Evolutionary conservation across 148 eudicot species (phyloP).

Genomic region (Vaccinium corymbosum): DNA sequence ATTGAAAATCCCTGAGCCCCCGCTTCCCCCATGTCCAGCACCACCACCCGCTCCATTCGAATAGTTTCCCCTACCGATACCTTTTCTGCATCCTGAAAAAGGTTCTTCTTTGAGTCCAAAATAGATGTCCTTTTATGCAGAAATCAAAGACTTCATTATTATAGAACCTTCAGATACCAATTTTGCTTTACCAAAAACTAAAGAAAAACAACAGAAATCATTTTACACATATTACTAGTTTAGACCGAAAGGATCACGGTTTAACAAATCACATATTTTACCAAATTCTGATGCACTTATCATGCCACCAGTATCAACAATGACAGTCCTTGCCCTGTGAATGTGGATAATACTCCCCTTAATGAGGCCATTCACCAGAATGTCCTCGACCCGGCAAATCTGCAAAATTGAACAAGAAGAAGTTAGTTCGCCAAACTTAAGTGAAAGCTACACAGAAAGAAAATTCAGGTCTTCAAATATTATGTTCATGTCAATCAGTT

Average conservation of each 20-base stretch:
- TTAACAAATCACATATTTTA: conserved; percentile 21
- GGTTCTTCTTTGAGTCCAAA: conserved; percentile 11
- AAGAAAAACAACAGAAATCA: not conserved
- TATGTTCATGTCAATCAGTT: not conserved
- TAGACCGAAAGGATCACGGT: not conserved
- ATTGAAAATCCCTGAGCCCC: conserved; percentile 70
- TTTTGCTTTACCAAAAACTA: not conserved
- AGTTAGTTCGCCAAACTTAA: not conserved
- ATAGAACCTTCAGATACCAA: not conserved
- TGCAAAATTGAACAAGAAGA: conserved; percentile 22
- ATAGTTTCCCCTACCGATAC: conserved; percentile 68
- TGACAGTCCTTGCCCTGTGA: conserved; percentile 74
- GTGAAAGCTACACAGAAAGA: not conserved
- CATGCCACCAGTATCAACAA: conserved; percentile 54
- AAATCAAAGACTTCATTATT: not conserved
- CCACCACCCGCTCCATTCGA: conserved; percentile 84
- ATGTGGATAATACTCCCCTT: conserved; percentile 76
- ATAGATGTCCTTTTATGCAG: not conserved
- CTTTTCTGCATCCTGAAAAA: conserved; percentile 67
- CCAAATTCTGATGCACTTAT: conserved; percentile 79
- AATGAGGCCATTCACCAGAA: conserved; percentile 63
- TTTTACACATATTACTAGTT: not conserved
- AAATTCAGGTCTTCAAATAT: conserved; percentile 1
- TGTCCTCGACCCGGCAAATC: conserved; percentile 91
- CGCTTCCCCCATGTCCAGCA: conserved; percentile 92